phyloP scores from a whole-genome alignment of 176 grass and related monocot species.

The Panicum miliaceum region DNA sequence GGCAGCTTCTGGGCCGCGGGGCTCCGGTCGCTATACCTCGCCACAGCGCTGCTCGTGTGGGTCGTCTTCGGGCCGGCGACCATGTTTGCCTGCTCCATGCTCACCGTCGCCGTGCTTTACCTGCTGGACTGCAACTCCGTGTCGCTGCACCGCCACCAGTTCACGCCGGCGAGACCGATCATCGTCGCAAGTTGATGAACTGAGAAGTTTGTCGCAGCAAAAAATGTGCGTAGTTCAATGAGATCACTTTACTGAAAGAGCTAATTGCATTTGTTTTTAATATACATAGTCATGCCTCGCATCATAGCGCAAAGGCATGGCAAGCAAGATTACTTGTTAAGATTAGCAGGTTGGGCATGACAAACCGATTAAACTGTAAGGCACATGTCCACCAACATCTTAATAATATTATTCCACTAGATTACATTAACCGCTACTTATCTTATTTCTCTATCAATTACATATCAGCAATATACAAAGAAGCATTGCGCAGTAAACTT shows the following conservation, averaged over 20 bases:
- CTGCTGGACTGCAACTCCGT: slow-evolving; percentile 65
- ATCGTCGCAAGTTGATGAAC: no score
- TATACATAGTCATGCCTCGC: no score
- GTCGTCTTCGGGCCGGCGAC: slow-evolving; percentile 70
- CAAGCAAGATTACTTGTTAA: neutral
- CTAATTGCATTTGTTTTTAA: no score
- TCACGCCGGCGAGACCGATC: no score
- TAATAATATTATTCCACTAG: neutral
- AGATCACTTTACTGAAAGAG: no score
- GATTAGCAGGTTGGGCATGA: neutral
- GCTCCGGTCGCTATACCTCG: slow-evolving; percentile 76
- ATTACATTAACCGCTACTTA: neutral
- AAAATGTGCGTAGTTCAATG: neutral
- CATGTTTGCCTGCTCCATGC: slow-evolving; percentile 72
- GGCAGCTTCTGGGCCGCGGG: slow-evolving; percentile 73
- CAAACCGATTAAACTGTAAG: neutral
- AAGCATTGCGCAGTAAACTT: neutral
- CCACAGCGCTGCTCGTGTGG: slow-evolving; percentile 85
- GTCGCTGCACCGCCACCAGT: no score
- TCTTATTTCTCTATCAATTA: neutral
- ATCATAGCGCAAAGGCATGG: no score
- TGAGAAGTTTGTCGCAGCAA: slow-evolving; percentile 3
- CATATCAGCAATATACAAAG: neutral
- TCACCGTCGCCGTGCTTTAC: slow-evolving; percentile 63
- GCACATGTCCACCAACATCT: neutral